Evolutionary conservation across 2,329 filamentous ascomycete species (phyloP).

Genomic region (Cladosporium halotolerans): DNA sequence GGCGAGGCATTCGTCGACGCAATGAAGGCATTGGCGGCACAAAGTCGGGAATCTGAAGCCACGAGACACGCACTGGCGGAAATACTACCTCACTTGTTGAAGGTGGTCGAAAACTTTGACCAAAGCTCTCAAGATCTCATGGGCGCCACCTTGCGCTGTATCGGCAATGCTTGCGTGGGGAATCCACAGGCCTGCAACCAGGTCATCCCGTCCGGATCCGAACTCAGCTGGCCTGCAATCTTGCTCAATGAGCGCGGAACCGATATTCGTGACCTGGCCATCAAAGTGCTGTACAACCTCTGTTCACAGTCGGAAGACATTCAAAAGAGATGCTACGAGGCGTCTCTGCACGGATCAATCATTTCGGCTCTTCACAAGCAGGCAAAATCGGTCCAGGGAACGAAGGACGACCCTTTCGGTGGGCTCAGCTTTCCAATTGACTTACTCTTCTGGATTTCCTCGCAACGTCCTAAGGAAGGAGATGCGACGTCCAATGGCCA

Average conservation of each 20-base stretch:
- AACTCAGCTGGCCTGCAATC: neutral
- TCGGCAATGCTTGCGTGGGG: constrained; percentile 24
- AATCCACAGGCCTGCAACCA: constrained; percentile 5
- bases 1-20: neutral
- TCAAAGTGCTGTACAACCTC: constrained; percentile 38
- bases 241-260: neutral
- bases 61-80: neutral
- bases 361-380: neutral
- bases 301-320: constrained; percentile 25
- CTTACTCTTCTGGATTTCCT: constrained; percentile 24
- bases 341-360: neutral
- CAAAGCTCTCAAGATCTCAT: neutral
- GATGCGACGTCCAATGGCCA: neutral
- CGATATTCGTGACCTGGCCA: constrained; percentile 17
- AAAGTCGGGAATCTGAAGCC: neutral
- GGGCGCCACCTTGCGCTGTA: constrained; percentile 21
- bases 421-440: constrained; percentile 14
- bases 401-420: neutral
- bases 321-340: constrained; percentile 20
- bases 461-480: neutral
- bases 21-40: neutral
- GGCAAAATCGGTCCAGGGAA: neutral
- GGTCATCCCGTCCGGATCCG: neutral
- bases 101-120: neutral
- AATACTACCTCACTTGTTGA: neutral